phyloP scores from a whole-genome alignment of 2,329 filamentous ascomycete genomes.

The Bipolaris bicolor region DNA sequence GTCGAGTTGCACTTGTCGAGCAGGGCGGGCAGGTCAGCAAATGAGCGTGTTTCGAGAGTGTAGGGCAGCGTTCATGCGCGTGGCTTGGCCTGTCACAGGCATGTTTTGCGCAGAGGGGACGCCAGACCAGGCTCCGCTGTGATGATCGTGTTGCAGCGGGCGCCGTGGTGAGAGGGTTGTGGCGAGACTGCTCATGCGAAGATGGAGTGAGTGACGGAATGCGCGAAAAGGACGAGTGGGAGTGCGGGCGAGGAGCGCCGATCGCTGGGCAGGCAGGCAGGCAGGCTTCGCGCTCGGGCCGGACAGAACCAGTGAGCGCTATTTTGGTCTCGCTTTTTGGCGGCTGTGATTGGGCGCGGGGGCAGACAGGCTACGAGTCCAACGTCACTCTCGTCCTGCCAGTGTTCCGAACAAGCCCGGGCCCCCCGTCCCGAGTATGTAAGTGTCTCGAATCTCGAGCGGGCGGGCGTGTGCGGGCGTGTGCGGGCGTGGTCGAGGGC shows the following conservation, averaged over 20 bases:
- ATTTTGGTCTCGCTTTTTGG: constrained; percentile 16
- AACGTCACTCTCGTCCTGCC: constrained; percentile 14
- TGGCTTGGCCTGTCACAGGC: constrained; percentile 31
- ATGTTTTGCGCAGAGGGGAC: constrained; percentile 27
- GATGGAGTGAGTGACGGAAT: constrained; percentile 19
- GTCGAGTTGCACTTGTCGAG: constrained; percentile 14
- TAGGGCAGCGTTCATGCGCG: constrained; percentile 34
- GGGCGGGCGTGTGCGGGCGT: constrained; percentile 7
- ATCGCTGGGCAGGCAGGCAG: constrained; percentile 14
- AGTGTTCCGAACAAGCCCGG: too few relatives aligned
- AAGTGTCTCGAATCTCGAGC: constrained; percentile 12
- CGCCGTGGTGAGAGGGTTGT: neutral
- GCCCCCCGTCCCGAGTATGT: too few relatives aligned
- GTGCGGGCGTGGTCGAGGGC: constrained; percentile 1
- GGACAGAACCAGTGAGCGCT: constrained; percentile 14
- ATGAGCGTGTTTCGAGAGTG: constrained; percentile 34
- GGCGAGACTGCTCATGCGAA: constrained; percentile 6
- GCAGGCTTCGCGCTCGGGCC: constrained; percentile 9
- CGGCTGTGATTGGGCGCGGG: constrained; percentile 5
- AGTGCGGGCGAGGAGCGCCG: constrained; percentile 7
- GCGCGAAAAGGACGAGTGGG: constrained; percentile 1
- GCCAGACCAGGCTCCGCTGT: neutral
- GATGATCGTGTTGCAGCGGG: too few relatives aligned
- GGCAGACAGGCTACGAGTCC: neutral
- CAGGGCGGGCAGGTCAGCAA: constrained; percentile 24